Conservation (phyloP, 345 rosid species). For the Bruguiera sexangula region DNA sequence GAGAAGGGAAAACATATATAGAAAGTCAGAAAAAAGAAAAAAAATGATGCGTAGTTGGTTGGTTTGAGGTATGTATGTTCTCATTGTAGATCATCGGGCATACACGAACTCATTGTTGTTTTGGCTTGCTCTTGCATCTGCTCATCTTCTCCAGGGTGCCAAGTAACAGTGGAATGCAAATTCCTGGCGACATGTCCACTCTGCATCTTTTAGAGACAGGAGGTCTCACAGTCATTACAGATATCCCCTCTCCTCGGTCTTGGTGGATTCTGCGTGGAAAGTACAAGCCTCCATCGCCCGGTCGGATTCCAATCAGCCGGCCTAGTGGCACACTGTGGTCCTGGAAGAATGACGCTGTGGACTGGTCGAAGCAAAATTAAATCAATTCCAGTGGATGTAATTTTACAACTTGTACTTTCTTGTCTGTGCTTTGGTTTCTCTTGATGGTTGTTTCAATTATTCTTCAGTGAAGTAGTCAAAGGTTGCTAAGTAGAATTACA, state of each 20-base stretch:
- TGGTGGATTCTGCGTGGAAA: slow-evolving; percentile 22
- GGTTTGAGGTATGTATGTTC: no score
- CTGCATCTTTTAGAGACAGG: slow-evolving; percentile 7
- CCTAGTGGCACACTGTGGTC: slow-evolving; percentile 46
- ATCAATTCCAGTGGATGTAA: not conserved
- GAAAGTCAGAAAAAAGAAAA: no score
- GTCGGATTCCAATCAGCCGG: slow-evolving; percentile 42
- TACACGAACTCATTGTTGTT: no score
- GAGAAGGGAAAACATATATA: no score
- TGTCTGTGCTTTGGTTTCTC: no score
- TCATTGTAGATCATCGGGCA: no score
- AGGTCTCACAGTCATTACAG: slow-evolving; percentile 5
- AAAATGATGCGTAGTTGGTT: no score
- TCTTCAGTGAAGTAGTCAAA: no score
- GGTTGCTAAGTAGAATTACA: no score
- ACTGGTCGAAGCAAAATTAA: slow-evolving; percentile 21
- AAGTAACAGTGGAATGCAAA: slow-evolving; percentile 46
- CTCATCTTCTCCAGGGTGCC: slow-evolving; percentile 35
- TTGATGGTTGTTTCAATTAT: no score
- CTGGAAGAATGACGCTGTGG: slow-evolving; percentile 56
- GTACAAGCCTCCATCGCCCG: slow-evolving; percentile 29
- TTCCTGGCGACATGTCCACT: slow-evolving; percentile 32
- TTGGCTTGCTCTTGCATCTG: slow-evolving; percentile 29
- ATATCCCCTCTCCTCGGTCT: slow-evolving; percentile 15
- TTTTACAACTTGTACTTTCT: no score